Evolutionary conservation across 441 rosid genomes (phyloP).

Genomic region (Populus tomentosa): DNA sequence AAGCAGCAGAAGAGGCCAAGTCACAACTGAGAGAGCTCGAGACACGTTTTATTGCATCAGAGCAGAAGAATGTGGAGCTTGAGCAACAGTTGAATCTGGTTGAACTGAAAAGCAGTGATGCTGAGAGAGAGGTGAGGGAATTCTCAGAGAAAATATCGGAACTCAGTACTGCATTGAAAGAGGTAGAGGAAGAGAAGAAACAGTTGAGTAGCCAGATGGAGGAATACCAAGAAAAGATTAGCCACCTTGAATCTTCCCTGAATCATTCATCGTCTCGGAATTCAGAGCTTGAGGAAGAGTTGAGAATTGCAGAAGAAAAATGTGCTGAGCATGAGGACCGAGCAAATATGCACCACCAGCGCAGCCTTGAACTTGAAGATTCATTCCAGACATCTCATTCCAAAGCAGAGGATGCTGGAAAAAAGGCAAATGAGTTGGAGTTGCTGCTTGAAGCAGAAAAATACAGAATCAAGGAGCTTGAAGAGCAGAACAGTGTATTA

Average conservation of each 20-base stretch:
- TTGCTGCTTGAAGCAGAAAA: slow-evolving; percentile 87
- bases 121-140: too few species aligned
- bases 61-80: too few species aligned
- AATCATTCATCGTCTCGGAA: slow-evolving; percentile 36
- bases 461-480: slow-evolving; percentile 85
- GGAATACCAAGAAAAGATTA: slow-evolving; percentile 50
- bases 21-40: too few species aligned
- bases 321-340: slow-evolving; percentile 73
- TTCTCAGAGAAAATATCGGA: slow-evolving; percentile 19
- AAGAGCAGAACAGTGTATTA: slow-evolving; percentile 60
- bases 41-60: too few species aligned
- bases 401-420: slow-evolving; percentile 71
- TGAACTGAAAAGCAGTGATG: too few species aligned
- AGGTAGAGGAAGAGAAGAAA: slow-evolving; percentile 60
- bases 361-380: slow-evolving; percentile 83
- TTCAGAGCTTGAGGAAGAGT: slow-evolving; percentile 56
- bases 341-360: slow-evolving; percentile 68
- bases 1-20: too few species aligned
- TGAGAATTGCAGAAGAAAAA: slow-evolving; percentile 50
- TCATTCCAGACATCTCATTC: slow-evolving; percentile 70
- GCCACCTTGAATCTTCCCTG: slow-evolving; percentile 56
- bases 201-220: slow-evolving; percentile 38
- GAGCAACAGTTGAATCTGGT: too few species aligned
- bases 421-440: slow-evolving; percentile 69
- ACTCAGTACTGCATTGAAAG: slow-evolving; percentile 45